Evolutionary conservation across 352 stramenopile genomes (phyloP).

Genomic region (Pythium biforme): DNA sequence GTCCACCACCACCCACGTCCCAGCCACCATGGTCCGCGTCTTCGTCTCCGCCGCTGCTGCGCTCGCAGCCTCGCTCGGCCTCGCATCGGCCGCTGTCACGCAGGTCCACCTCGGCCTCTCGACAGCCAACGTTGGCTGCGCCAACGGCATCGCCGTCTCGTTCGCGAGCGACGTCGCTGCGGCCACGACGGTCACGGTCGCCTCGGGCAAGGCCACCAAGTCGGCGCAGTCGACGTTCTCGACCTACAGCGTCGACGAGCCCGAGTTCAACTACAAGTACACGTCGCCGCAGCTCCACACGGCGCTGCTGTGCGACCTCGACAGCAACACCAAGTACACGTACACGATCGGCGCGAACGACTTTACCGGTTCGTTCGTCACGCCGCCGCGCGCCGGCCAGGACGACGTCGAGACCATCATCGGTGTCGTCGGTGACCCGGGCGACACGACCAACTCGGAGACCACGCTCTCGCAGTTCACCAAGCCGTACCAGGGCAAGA

Average conservation of each 20-base stretch:
- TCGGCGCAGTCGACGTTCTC: conserved; percentile 10
- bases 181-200: conserved; percentile 6
- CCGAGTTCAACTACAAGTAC: conserved; percentile 54
- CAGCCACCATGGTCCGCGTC: conserved; percentile 13
- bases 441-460: conserved; percentile 15
- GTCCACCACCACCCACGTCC: not conserved
- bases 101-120: conserved; percentile 50
- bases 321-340: conserved; percentile 40
- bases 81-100: conserved; percentile 34
- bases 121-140: conserved; percentile 27
- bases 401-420: conserved; percentile 4
- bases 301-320: conserved; percentile 41
- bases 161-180: conserved; percentile 12
- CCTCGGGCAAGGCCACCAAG: conserved; percentile 9
- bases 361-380: conserved; percentile 26
- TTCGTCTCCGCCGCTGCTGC: conserved; percentile 11
- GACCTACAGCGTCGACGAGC: conserved; percentile 19
- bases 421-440: conserved; percentile 7
- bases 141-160: conserved; percentile 20
- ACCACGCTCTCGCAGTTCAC: conserved; percentile 8
- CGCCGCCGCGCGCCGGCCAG: conserved; percentile 2
- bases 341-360: conserved; percentile 44
- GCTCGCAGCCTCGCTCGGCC: conserved; percentile 18
- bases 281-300: conserved; percentile 50
- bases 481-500: conserved; percentile 11